Base-by-base conservation (phyloP, 1,284 basidiomycete genomes). In the Mycena sp. region DNA sequence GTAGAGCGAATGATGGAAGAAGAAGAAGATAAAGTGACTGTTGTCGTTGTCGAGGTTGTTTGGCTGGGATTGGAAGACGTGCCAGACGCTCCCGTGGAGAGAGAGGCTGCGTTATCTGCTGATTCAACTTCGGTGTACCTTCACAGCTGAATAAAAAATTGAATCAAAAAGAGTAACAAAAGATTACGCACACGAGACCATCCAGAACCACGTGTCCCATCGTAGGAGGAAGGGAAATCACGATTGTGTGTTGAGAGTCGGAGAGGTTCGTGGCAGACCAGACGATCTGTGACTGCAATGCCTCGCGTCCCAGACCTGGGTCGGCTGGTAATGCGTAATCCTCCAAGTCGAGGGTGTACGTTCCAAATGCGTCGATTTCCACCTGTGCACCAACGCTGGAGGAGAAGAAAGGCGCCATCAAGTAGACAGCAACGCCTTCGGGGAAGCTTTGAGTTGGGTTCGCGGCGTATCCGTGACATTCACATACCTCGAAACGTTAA, bases 401-500 rank as follows among this genome's bases (percentile, higher is more conserved):
- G 25, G 61, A 46, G 48, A 48, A 62, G 48, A 52, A 46, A 2
- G 61, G 54, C 1, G 43, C 49, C n/a, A 57, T 23, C 29, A 62
- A 19, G 37, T 57, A 62, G 29, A 62, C 43, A 17, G 61, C 61
- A 5, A 57, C 54, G 14, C 61, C 61, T 62, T 14, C 14, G 32
- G 9, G 32, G 32, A 35, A 9, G 32, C 19, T 16, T 21, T 21
- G 6, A 40, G 4, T 23, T 10, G 3, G 5, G 7, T 12, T 19
- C 30, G 35, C 25, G 44, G 7, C 4, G n/a, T 10, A 28, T 2
- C 1, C 7, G 29, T 17, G n/a, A 4, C 12, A 26, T 17, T 14
- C 2, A 26, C 60, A 6, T 14, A 57, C 61, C 61, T 57, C 21
- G 48, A 16, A 62, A 62, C 1, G 54, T 57, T 6, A 62, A 16